Evolutionary conservation across 495 filamentous ascomycete species (phyloP).

Genomic region (Podospora pseudoanserina): DNA sequence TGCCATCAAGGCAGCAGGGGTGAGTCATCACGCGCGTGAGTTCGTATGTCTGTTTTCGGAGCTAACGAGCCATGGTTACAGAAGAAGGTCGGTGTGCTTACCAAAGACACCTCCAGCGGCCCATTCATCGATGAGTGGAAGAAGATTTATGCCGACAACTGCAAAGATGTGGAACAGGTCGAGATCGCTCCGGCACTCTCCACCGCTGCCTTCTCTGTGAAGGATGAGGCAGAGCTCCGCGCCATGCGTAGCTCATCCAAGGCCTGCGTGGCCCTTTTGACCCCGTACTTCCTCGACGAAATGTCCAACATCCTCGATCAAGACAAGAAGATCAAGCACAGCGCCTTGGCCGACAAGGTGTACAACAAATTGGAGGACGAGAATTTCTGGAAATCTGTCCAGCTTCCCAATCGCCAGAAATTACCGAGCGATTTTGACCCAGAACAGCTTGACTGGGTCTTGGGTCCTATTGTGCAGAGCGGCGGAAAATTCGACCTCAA

Average conservation of each 20-base stretch:
- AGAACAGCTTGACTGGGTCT: slow-evolving; percentile 88
- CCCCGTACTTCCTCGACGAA: slow-evolving; percentile 91
- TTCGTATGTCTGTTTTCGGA: not conserved
- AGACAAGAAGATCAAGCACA: slow-evolving; percentile 94
- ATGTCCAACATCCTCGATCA: slow-evolving; percentile 93
- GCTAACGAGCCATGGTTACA: slow-evolving; percentile 28
- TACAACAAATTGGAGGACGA: slow-evolving; percentile 84
- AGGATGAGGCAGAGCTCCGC: slow-evolving; percentile 93
- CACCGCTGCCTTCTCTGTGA: slow-evolving; percentile 79
- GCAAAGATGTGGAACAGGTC: slow-evolving; percentile 82
- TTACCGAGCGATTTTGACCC: slow-evolving; percentile 83
- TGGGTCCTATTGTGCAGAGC: slow-evolving; percentile 89
- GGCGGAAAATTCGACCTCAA: slow-evolving; percentile 92
- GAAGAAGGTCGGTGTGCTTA: slow-evolving; percentile 84
- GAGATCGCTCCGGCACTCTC: slow-evolving; percentile 83
- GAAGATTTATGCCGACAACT: slow-evolving; percentile 67
- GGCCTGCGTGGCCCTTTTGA: slow-evolving; percentile 87
- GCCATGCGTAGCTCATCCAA: slow-evolving; percentile 89
- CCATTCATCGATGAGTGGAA: slow-evolving; percentile 97
- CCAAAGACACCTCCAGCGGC: slow-evolving; percentile 78
- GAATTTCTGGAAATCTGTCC: slow-evolving; percentile 84
- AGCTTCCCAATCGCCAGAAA: slow-evolving; percentile 63
- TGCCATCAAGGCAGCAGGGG: slow-evolving; percentile 80
- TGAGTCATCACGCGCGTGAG: slow-evolving; percentile 46
- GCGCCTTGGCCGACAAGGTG: slow-evolving; percentile 74